Evolutionary conservation across 257 asterid species (phyloP).

Genomic region (Nicotiana obtusifolia): DNA sequence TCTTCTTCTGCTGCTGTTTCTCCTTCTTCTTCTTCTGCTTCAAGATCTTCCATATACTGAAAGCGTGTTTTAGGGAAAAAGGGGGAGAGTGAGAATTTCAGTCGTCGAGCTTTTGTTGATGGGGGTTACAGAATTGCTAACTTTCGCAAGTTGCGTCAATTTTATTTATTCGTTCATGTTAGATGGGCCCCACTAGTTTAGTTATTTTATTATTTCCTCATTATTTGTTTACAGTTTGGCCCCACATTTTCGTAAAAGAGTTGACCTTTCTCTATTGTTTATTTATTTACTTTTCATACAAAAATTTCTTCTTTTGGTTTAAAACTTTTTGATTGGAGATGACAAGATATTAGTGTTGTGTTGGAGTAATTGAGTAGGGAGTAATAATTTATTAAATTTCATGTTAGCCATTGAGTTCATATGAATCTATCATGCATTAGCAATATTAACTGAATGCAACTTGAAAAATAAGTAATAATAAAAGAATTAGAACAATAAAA

Average conservation of each 20-base stretch:
- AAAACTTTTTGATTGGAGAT: not conserved
- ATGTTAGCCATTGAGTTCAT: not conserved
- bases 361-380: not conserved
- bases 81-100: not conserved
- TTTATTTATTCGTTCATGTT: not conserved
- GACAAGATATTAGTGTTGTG: not conserved
- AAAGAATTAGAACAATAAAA: too few species aligned
- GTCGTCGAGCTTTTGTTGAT: not conserved
- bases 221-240: not conserved
- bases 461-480: not conserved
- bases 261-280: too few species aligned
- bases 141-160: not conserved
- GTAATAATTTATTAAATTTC: not conserved
- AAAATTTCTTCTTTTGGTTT: not conserved
- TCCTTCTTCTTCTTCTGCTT: constrained; percentile 7
- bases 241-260: too few species aligned
- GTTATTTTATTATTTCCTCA: not conserved
- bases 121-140: not conserved
- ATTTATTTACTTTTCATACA: not conserved
- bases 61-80: not conserved
- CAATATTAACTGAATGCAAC: not conserved
- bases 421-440: not conserved
- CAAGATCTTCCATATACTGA: constrained; percentile 8
- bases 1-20: not conserved
- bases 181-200: not conserved